Evolutionary conservation across 139 green algal genomes (phyloP).

Genomic region (Tetradesmus obliquus): DNA sequence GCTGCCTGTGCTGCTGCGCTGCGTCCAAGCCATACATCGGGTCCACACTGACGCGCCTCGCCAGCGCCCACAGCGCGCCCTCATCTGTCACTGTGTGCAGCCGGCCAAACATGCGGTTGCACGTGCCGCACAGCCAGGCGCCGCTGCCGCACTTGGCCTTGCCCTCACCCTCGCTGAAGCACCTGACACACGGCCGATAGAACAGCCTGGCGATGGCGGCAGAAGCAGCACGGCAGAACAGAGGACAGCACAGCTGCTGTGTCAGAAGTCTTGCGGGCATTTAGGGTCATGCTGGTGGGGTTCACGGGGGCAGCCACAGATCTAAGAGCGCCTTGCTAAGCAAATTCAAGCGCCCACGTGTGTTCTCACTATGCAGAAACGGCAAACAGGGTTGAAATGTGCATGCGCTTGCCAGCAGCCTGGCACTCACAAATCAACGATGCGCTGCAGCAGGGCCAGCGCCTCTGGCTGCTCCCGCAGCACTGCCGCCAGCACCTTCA

Average conservation of each 20-base stretch:
- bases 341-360: no score
- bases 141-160: neutral
- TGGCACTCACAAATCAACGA: neutral
- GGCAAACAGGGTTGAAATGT: no score
- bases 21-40: neutral
- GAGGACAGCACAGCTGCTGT: neutral
- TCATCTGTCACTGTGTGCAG: neutral
- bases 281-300: no score
- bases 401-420: no score
- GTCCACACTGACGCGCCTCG: neutral
- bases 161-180: neutral
- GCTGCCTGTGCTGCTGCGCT: neutral
- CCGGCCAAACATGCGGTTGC: neutral
- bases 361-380: no score
- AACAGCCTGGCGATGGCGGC: neutral
- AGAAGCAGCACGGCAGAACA: neutral
- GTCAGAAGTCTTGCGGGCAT: no score
- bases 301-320: no score
- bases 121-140: neutral
- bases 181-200: neutral
- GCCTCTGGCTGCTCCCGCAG: conserved; percentile 4
- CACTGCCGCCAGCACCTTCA: conserved; percentile 12
- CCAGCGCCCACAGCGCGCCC: neutral
- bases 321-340: no score
- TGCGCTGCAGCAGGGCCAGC: neutral